Conservation (phyloP, 768 basidiomycete species). For the Mycena albidolilacea region DNA sequence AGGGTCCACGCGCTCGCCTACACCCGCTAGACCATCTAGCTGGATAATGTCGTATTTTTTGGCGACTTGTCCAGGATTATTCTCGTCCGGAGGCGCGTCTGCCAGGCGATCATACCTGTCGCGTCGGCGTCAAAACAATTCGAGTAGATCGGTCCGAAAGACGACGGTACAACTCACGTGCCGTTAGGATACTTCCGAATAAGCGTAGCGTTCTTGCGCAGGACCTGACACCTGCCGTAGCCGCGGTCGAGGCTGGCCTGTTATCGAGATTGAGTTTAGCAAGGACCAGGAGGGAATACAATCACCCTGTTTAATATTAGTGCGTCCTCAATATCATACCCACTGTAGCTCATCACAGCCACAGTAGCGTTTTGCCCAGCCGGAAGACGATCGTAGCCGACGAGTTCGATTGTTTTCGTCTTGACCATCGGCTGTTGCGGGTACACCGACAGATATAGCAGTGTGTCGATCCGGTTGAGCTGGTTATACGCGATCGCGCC, state of each 20-base stretch:
- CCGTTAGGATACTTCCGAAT: slow-evolving; percentile 98
- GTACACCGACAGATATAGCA: slow-evolving; percentile 97
- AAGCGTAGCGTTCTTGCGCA: slow-evolving; percentile 95
- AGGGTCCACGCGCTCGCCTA: slow-evolving; percentile 94
- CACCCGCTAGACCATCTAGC: slow-evolving; percentile 92
- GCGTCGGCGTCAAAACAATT: slow-evolving; percentile 29
- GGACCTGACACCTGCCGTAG: slow-evolving; percentile 97
- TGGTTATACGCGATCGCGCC: slow-evolving; percentile 99
- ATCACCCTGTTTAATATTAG: slow-evolving; percentile 93
- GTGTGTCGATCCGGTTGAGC: slow-evolving; percentile 96
- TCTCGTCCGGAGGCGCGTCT: slow-evolving; percentile 90
- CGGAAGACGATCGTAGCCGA: slow-evolving; percentile 96
- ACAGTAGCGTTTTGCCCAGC: slow-evolving; percentile 99
- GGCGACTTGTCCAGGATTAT: slow-evolving; percentile 70
- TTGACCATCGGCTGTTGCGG: slow-evolving; percentile 99
- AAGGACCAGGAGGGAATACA: slow-evolving; percentile 34
- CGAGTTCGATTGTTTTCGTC: slow-evolving; percentile 96
- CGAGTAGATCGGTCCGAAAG: slow-evolving; percentile 10
- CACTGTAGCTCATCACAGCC: slow-evolving; percentile 99
- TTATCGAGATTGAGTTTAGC: slow-evolving; percentile 15
- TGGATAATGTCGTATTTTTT: slow-evolving; percentile 95
- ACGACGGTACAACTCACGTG: slow-evolving; percentile 73
- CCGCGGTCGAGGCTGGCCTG: slow-evolving; percentile 97
- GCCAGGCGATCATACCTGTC: slow-evolving; percentile 92
- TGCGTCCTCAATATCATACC: slow-evolving; percentile 99